These are phyloP conservation scores for Mycena galericulata DNA, from an alignment of 768 basidiomycete genomes.

Conservation along the genomic window DNA sequence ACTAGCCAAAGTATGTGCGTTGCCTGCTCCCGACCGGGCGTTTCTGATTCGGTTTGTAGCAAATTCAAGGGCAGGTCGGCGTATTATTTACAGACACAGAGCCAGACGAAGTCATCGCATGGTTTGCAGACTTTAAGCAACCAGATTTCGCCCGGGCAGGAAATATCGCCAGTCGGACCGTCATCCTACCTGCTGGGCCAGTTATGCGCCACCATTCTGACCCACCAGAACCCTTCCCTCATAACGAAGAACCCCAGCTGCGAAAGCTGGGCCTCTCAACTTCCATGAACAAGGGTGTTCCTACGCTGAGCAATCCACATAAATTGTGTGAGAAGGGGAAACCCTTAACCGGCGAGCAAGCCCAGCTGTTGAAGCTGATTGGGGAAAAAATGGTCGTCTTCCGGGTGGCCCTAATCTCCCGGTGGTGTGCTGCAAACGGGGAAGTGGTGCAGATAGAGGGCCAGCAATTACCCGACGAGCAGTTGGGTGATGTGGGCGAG, in stretches of 20 bases:
- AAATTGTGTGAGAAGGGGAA: constrained; percentile 88
- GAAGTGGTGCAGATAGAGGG: constrained; percentile 72
- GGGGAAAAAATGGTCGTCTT: constrained; percentile 92
- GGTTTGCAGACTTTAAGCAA: constrained; percentile 93
- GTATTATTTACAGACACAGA: constrained; percentile 91
- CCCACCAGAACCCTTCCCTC: constrained; percentile 91
- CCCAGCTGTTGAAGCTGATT: constrained; percentile 92
- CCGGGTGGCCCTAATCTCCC: constrained; percentile 73
- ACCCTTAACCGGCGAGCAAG: constrained; percentile 84
- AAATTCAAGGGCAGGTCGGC: constrained; percentile 96
- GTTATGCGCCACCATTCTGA: constrained; percentile 85
- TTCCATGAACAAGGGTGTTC: constrained; percentile 87
- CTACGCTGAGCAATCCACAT: constrained; percentile 84
- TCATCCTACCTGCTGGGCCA: constrained; percentile 85
- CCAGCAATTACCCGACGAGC: constrained; percentile 48
- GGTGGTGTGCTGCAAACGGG: constrained; percentile 79
- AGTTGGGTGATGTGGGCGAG: constrained; percentile 48
- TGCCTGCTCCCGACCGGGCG: constrained; percentile 1
- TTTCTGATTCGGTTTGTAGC: constrained; percentile 56
- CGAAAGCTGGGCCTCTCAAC: constrained; percentile 92
- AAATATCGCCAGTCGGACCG: constrained; percentile 79
- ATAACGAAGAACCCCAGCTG: constrained; percentile 97
- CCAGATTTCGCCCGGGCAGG: constrained; percentile 94
- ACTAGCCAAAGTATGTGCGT: constrained; percentile 74
- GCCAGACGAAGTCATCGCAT: constrained; percentile 91